Percentiles rank a stretch among this genome's conserved stretches.
Conservation (phyloP, 768 basidiomycete genomes). For the Psilocybe subaeruginosa region DNA sequence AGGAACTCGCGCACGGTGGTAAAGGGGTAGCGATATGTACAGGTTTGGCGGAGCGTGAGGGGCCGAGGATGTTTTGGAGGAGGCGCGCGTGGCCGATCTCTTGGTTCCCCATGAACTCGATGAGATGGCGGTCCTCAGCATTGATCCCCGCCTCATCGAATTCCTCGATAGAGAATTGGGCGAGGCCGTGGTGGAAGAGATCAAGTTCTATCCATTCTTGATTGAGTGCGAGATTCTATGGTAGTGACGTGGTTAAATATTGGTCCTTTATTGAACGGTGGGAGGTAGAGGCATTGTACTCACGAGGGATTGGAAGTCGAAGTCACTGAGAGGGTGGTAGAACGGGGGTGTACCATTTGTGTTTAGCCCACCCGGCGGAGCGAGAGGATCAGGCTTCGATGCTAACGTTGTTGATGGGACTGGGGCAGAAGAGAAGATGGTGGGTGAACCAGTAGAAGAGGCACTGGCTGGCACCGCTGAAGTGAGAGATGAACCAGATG, state of each 20-base stretch:
- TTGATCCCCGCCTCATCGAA: slow-evolving; percentile 58
- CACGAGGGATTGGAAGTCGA: slow-evolving; percentile 29
- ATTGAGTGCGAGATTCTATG: slow-evolving; percentile 55
- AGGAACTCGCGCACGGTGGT: slow-evolving; percentile 59
- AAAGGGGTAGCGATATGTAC: slow-evolving; percentile 61
- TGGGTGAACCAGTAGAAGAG: too few relatives aligned
- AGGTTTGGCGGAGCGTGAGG: slow-evolving; percentile 49
- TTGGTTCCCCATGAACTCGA: slow-evolving; percentile 66
- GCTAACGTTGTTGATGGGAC: too few relatives aligned
- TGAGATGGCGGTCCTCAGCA: slow-evolving; percentile 54
- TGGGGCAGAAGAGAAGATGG: too few relatives aligned
- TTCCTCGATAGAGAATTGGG: slow-evolving; percentile 53
- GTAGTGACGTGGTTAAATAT: background rate
- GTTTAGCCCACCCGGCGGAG: slow-evolving; percentile 20
- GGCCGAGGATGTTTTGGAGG: slow-evolving; percentile 54
- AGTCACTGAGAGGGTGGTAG: slow-evolving; percentile 27
- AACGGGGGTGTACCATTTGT: slow-evolving; percentile 22
- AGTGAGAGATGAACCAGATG: too few relatives aligned
- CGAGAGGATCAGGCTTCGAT: background rate
- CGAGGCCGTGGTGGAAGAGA: slow-evolving; percentile 59
- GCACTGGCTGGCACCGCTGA: too few relatives aligned
- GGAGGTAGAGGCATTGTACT: background rate
- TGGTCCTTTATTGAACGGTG: background rate
- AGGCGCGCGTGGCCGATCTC: slow-evolving; percentile 64
- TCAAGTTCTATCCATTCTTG: slow-evolving; percentile 69